Evolutionary conservation across 805 yeast genomes (phyloP).

Genomic region (Henningerozyma blattae): DNA sequence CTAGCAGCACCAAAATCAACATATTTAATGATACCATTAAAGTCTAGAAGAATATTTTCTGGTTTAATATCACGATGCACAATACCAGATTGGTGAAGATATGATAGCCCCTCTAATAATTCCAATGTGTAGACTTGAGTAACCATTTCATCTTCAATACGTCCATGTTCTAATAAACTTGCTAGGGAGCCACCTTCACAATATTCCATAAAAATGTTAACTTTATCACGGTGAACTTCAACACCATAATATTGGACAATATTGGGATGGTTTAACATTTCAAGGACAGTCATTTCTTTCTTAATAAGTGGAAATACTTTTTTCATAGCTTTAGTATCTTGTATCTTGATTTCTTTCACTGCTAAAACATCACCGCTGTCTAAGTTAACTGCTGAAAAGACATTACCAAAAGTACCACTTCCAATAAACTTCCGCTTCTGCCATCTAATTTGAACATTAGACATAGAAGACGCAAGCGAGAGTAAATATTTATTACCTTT

Average conservation of each 20-base stretch:
- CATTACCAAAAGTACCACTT: constrained; percentile 92
- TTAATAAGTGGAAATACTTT: constrained; percentile 79
- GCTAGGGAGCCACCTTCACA: constrained; percentile 95
- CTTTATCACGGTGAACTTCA: constrained; percentile 92
- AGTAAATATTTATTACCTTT: constrained; percentile 80
- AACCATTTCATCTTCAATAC: constrained; percentile 91
- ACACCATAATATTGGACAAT: constrained; percentile 95
- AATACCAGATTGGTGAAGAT: constrained; percentile 85
- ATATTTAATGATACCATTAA: constrained; percentile 84
- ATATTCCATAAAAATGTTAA: constrained; percentile 92
- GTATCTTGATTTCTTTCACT: constrained; percentile 87
- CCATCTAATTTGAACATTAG: constrained; percentile 91
- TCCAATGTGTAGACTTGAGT: constrained; percentile 84
- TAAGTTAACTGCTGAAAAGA: constrained; percentile 80
- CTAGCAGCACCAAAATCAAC: constrained; percentile 98
- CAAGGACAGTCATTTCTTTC: constrained; percentile 94
- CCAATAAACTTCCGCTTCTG: constrained; percentile 91
- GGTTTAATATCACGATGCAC: constrained; percentile 98
- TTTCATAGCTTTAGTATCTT: constrained; percentile 74
- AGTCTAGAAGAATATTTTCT: constrained; percentile 81
- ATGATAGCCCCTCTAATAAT: constrained; percentile 90
- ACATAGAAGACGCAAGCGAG: constrained; percentile 76
- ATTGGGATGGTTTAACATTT: constrained; percentile 91
- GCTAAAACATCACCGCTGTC: constrained; percentile 97
- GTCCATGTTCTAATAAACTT: constrained; percentile 73